phyloP scores from a whole-genome alignment of 2,329 filamentous ascomycete genomes.

The Calonectria montana region DNA sequence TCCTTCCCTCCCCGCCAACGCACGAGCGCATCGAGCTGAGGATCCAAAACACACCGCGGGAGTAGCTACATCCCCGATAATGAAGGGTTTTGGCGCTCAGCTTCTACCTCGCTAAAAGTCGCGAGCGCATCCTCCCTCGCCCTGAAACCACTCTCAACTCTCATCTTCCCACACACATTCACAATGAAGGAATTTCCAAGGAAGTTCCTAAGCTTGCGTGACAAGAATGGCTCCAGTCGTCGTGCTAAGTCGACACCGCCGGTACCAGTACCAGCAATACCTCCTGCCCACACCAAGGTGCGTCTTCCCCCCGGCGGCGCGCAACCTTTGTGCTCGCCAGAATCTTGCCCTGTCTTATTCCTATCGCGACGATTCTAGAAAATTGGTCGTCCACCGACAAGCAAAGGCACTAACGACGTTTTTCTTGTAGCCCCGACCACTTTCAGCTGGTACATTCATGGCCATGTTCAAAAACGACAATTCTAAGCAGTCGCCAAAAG shows the following conservation, averaged over 20 bases:
- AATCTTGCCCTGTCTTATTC: not conserved
- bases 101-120: slow-evolving; percentile 47
- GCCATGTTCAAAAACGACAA: slow-evolving; percentile 73
- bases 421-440: slow-evolving; percentile 58
- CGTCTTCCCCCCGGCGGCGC: slow-evolving; percentile 33
- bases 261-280: slow-evolving; percentile 50
- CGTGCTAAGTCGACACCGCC: slow-evolving; percentile 68
- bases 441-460: slow-evolving; percentile 69
- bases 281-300: slow-evolving; percentile 58
- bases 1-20: slow-evolving; percentile 12
- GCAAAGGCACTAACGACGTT: slow-evolving; percentile 21
- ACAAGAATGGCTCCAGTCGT: slow-evolving; percentile 68
- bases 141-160: slow-evolving; percentile 4
- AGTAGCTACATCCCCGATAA: slow-evolving; percentile 43
- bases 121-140: slow-evolving; percentile 41
- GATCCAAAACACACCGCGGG: slow-evolving; percentile 25
- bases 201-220: slow-evolving; percentile 77
- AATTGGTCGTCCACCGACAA: not conserved
- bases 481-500: slow-evolving; percentile 58
- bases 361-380: not conserved
- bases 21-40: slow-evolving; percentile 32
- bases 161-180: slow-evolving; percentile 23
- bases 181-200: slow-evolving; percentile 68
- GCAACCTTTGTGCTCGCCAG: not conserved
- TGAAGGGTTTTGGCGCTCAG: slow-evolving; percentile 42